Evolutionary conservation across 2,329 filamentous ascomycete species (phyloP), one percentile per base, ranked within the genome.

Genomic region (Cryoendolithus antarcticus): DNA sequence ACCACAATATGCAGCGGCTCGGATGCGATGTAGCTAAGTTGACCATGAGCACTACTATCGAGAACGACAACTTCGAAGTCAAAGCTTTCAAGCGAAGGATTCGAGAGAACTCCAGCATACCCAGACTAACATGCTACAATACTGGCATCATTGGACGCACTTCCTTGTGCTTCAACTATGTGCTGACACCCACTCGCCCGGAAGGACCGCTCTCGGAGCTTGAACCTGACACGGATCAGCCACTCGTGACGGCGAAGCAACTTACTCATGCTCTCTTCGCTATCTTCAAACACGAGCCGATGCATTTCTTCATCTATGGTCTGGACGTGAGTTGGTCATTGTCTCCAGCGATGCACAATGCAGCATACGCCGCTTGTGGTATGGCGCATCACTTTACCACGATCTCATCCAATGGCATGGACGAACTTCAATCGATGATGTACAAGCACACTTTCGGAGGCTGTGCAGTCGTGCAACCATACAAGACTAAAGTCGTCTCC

Each of bases 321-420:
- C 77, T 74, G 39, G 78, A 78, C 40, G 75, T 82, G 7, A 73
- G 70, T 36, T 83, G 82, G 61, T 85, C 78, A 54, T 58, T 86
- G 40, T 86, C 82, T 0, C 82, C 82, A 1, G 77, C 78, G 5
- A 86, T 86, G 80, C 82, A 88, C 56, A 82, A 77, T 39, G 69
- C 77, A 4, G 82, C 81, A 0, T 75, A 82, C 42, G 65, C 69
- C 38, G 71, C 70, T 15, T 75, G 75, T 47, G 82, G 81, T 0
- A 74, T 86, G 55, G 76, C 75, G 0, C 82, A 86, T 48, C 59
- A 67, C 4, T 86, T 84, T 53, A 61, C 66, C n/a, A 74, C 75
- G 1, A 69, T 75, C 41, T 78, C 82, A 36, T 76, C 77, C 4
- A 62, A 68, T 11, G 74, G 74, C 0, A 57, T 86, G 8, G 71